A percentile compares a stretch with the other conserved stretches of the same genome.
Conservation (phyloP, 805 yeast species). For the Vanderwaltozyma polyspora region DNA sequence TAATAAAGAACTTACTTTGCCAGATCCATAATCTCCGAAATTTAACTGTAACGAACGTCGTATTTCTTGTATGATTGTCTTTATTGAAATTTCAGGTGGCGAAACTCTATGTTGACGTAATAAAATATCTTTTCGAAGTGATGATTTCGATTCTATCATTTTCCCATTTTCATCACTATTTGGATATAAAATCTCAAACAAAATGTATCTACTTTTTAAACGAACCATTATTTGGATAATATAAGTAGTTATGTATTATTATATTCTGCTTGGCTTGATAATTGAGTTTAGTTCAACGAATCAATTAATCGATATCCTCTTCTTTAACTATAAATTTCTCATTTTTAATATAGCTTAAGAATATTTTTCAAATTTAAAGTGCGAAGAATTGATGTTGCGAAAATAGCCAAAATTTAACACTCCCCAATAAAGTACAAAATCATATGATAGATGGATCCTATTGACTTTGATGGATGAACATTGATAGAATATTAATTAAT, state of each 20-base stretch:
- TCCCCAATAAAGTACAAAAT: no score
- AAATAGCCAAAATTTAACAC: no score
- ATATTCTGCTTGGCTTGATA: not conserved
- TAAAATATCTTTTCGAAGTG: conserved; percentile 22
- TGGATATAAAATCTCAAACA: conserved; percentile 72
- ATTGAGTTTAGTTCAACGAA: not conserved
- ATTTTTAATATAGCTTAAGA: no score
- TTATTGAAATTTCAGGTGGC: conserved; percentile 37
- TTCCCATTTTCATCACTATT: conserved; percentile 20
- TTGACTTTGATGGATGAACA: no score
- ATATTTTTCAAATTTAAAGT: no score
- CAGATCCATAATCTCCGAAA: conserved; percentile 74
- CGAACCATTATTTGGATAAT: conserved; percentile 61
- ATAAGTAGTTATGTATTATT: not conserved
- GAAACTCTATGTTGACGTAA: conserved; percentile 42
- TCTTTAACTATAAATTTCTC: no score
- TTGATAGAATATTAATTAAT: no score
- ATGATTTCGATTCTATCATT: conserved; percentile 1
- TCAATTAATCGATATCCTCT: no score
- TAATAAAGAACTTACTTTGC: conserved; percentile 47
- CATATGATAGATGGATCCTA: no score
- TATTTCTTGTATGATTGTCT: conserved; percentile 41
- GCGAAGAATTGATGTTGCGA: no score
- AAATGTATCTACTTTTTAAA: conserved; percentile 69
- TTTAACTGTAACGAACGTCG: conserved; percentile 45